Percentiles rank a stretch among this genome's conserved stretches.
These are phyloP conservation scores for Shiraia sp. DNA, from an alignment of 2,329 filamentous ascomycete species.

Conservation along the genomic window DNA sequence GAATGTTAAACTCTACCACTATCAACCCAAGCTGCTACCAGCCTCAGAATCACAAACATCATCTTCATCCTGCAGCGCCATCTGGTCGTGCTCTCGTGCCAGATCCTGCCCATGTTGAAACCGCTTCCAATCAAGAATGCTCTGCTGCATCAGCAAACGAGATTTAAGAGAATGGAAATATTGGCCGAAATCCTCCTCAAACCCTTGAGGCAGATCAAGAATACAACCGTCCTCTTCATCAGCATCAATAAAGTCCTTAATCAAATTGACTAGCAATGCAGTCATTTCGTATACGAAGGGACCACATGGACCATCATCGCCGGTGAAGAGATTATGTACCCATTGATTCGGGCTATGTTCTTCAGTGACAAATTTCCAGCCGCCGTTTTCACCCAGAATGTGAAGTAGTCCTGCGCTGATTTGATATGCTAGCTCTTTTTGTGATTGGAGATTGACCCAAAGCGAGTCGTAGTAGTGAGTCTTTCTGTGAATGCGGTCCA, in stretches of 20 bases:
- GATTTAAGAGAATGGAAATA: slow-evolving; percentile 8
- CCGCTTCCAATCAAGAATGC: slow-evolving; percentile 7
- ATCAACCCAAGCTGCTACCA: no score
- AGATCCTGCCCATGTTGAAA: neutral
- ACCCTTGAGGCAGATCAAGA: neutral
- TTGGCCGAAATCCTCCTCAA: neutral
- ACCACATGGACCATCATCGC: slow-evolving; percentile 23
- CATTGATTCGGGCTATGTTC: slow-evolving; percentile 14
- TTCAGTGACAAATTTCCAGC: slow-evolving; percentile 6
- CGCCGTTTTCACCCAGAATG: slow-evolving; percentile 13
- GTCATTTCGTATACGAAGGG: slow-evolving; percentile 25
- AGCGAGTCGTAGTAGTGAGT: slow-evolving; percentile 26
- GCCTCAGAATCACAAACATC: no score
- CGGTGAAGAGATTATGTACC: slow-evolving; percentile 9
- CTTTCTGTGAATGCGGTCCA: slow-evolving; percentile 10
- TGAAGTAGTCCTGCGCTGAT: slow-evolving; percentile 10
- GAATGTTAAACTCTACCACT: no score
- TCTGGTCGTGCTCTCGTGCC: neutral
- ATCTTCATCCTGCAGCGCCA: neutral
- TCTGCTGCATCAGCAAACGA: slow-evolving; percentile 6
- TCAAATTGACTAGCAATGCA: neutral
- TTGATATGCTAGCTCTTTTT: neutral
- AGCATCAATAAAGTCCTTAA: neutral
- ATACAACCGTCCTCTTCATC: slow-evolving; percentile 1
- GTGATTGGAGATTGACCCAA: neutral